phyloP scores from a whole-genome alignment of 73 alveolate species.

The Tetrahymena malaccensis region DNA sequence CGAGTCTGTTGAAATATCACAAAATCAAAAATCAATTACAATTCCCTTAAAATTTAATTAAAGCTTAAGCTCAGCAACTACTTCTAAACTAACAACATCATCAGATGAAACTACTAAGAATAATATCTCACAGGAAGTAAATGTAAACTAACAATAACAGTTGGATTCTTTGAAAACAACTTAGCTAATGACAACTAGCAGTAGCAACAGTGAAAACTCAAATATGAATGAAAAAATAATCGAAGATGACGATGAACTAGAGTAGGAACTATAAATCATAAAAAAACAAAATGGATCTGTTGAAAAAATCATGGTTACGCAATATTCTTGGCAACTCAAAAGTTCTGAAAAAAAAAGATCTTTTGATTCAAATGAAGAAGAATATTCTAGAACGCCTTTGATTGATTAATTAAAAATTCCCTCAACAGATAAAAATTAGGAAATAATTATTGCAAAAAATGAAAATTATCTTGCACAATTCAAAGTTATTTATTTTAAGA shows the following conservation, averaged over 20 bases:
- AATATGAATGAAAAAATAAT: not conserved
- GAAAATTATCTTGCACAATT: not conserved
- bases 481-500: not conserved
- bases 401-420: too few species aligned
- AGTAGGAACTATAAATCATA: not conserved
- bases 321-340: not conserved
- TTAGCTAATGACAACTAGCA: not conserved
- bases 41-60: too few species aligned
- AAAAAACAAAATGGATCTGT: not conserved
- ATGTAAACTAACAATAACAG: not conserved
- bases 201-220: not conserved
- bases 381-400: not conserved
- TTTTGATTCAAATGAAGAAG: not conserved
- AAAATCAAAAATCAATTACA: too few species aligned
- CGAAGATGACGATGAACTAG: not conserved
- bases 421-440: not conserved
- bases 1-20: too few species aligned
- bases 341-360: not conserved
- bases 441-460: too few species aligned
- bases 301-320: not conserved
- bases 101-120: not conserved
- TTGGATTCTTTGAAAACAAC: not conserved
- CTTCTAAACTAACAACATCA: not conserved
- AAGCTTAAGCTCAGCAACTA: not conserved
- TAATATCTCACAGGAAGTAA: not conserved